These are phyloP conservation scores for Leccinellum rugosiceps DNA, from an alignment of 768 basidiomycete genomes.

Conservation along the genomic window DNA sequence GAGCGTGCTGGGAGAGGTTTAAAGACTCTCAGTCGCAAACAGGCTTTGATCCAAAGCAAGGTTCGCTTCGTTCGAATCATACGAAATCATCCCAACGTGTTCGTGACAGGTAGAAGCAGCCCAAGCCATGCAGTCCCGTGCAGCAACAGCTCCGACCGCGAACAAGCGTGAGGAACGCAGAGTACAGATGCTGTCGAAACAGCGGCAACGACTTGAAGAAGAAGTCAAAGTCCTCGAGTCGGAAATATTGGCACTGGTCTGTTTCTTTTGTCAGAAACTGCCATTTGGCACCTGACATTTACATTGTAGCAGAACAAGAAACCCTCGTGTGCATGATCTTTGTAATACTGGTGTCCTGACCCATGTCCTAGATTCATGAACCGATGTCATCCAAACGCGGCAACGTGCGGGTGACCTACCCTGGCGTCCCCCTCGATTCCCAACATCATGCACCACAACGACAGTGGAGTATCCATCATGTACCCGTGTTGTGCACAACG, in stretches of 20 bases:
- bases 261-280: background rate
- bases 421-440: background rate
- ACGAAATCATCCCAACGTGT: background rate
- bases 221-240: constrained; percentile 58
- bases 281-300: constrained; percentile 4
- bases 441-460: background rate
- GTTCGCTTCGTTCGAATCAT: constrained; percentile 32
- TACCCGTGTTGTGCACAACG: background rate
- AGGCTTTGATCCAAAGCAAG: constrained; percentile 59
- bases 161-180: constrained; percentile 68
- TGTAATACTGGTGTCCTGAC: background rate
- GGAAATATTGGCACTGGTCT: constrained; percentile 58
- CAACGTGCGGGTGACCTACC: background rate
- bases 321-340: background rate
- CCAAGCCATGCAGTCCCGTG: constrained; percentile 37
- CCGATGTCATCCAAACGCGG: background rate
- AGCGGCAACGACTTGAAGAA: constrained; percentile 64
- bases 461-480: background rate
- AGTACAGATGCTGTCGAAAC: constrained; percentile 60
- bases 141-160: constrained; percentile 46
- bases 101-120: constrained; percentile 52
- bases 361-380: background rate
- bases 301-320: constrained; percentile 23
- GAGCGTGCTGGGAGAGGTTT: constrained; percentile 69
- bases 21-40: constrained; percentile 57